These are phyloP conservation scores for Ophiostoma himal-ulmi DNA, from an alignment of 2,329 filamentous ascomycete genomes.

Conservation along the genomic window DNA sequence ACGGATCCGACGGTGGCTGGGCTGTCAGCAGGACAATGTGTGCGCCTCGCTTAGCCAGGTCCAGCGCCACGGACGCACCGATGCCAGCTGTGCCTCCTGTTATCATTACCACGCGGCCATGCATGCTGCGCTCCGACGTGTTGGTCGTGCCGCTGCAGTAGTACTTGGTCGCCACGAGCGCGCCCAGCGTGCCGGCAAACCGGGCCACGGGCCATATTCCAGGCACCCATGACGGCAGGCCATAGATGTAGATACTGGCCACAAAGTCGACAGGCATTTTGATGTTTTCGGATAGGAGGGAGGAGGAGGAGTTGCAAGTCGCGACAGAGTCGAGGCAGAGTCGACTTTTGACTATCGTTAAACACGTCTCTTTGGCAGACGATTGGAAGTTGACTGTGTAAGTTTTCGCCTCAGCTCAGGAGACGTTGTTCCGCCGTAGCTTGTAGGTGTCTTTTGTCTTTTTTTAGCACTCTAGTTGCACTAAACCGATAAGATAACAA, in stretches of 20 bases:
- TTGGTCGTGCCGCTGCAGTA: constrained; percentile 74
- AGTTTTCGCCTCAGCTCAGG: constrained; percentile 6
- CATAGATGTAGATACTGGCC: constrained; percentile 42
- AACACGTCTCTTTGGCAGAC: too few relatives aligned
- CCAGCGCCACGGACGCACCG: constrained; percentile 67
- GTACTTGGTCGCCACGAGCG: constrained; percentile 54
- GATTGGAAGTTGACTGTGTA: neutral
- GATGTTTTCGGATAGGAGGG: neutral
- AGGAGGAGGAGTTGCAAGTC: neutral
- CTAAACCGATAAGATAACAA: constrained; percentile 18
- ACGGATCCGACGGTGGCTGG: constrained; percentile 73
- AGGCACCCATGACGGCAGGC: constrained; percentile 46
- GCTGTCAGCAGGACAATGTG: constrained; percentile 88
- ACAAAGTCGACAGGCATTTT: constrained; percentile 51
- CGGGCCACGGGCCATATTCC: constrained; percentile 41
- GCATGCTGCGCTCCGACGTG: constrained; percentile 72
- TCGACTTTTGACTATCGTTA: too few relatives aligned
- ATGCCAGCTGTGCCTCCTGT: constrained; percentile 94
- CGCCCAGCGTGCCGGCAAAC: constrained; percentile 34
- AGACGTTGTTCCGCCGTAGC: neutral
- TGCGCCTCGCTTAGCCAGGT: constrained; percentile 74
- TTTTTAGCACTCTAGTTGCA: constrained; percentile 13
- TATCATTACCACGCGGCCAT: constrained; percentile 88
- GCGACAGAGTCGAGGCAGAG: neutral
- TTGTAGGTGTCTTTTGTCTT: constrained; percentile 14